Evolutionary conservation across 805 yeast genomes (phyloP).

Genomic region (Lipomyces yamanashiensis): DNA sequence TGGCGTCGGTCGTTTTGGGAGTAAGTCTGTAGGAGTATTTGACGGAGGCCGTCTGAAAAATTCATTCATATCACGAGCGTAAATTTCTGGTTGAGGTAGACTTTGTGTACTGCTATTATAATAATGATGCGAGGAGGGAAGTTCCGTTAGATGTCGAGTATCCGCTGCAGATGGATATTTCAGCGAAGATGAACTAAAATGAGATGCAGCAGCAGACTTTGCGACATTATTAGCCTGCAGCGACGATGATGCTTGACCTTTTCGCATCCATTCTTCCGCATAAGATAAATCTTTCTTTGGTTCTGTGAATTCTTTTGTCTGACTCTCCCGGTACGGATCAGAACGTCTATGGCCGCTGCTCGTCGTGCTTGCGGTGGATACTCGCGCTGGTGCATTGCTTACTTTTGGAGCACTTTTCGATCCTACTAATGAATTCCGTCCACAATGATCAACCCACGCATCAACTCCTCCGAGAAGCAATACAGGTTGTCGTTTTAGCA

Average conservation of each 20-base stretch:
- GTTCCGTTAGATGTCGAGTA: constrained; percentile 18
- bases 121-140: constrained; percentile 7
- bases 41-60: constrained; percentile 36
- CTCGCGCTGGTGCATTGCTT: background rate
- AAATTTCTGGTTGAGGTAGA: constrained; percentile 14
- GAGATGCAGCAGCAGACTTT: constrained; percentile 9
- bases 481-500: constrained; percentile 51
- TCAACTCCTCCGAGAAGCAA: constrained; percentile 62
- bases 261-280: constrained; percentile 8
- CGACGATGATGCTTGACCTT: background rate
- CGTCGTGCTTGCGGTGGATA: background rate
- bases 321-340: background rate
- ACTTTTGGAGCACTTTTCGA: background rate
- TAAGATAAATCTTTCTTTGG: background rate
- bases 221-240: background rate
- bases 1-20: constrained; percentile 31
- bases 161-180: constrained; percentile 1
- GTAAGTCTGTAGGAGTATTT: constrained; percentile 19
- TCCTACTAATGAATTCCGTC: constrained; percentile 20
- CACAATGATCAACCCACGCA: constrained; percentile 48
- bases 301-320: background rate
- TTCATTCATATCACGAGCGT: constrained; percentile 44
- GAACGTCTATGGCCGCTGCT: background rate
- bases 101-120: constrained; percentile 28
- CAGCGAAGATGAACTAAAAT: constrained; percentile 4